A percentile compares a stretch with the other conserved stretches of the same genome.
These are phyloP conservation scores for Catharanthus roseus DNA, from an alignment of 257 asterid genomes.

Conservation along the genomic window DNA sequence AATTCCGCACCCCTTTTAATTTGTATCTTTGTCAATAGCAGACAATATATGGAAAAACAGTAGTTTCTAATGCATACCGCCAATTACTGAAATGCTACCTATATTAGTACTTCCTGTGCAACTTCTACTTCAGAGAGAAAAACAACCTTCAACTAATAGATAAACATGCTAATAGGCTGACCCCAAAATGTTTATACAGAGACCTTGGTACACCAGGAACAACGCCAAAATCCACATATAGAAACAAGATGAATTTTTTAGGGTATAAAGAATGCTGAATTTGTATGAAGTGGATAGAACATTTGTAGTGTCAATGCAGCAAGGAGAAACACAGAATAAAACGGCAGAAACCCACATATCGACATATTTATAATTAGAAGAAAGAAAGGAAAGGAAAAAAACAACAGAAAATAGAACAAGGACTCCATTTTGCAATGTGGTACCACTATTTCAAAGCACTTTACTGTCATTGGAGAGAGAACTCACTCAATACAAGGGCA, in stretches of 20 bases:
- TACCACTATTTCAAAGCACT: neutral
- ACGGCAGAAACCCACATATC: neutral
- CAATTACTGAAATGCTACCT: neutral
- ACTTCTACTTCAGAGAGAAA: neutral
- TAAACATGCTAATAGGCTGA: neutral
- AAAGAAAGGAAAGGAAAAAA: neutral
- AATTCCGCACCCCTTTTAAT: neutral
- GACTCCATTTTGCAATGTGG: neutral
- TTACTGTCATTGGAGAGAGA: constrained; percentile 15
- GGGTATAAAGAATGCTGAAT: neutral
- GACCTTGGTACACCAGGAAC: neutral
- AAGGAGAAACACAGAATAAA: neutral
- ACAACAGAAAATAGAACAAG: neutral
- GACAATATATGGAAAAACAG: neutral
- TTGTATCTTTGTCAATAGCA: neutral
- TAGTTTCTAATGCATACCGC: neutral
- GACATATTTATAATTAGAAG: too few species aligned
- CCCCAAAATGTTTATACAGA: too few species aligned
- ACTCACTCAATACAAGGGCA: constrained; percentile 65
- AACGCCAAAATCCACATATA: neutral
- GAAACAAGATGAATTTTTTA: neutral
- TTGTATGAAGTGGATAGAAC: neutral
- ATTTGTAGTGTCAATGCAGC: neutral
- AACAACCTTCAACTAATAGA: neutral
- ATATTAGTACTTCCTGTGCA: neutral